Conservation (phyloP, 345 rosid genomes). For the Gossypium arboreum region DNA sequence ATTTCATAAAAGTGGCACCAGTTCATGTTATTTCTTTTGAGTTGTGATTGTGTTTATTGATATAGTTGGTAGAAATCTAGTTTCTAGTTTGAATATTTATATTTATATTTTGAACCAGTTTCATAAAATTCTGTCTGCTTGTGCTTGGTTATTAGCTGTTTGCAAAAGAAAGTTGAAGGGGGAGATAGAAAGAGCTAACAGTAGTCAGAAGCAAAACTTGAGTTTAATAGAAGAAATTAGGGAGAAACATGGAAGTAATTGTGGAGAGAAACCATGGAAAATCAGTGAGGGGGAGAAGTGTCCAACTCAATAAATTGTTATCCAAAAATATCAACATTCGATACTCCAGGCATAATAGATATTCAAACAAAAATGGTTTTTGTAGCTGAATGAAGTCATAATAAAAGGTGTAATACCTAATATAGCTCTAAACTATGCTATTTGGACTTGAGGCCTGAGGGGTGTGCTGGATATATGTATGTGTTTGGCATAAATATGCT, state of each 20-base stretch:
- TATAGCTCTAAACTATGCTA: not conserved
- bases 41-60: not conserved
- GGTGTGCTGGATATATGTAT: not conserved
- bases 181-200: not conserved
- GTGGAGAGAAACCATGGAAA: not conserved
- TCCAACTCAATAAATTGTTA: not conserved
- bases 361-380: not conserved
- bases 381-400: not conserved
- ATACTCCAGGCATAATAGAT: not conserved
- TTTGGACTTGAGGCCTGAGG: not conserved
- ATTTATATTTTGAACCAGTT: not conserved
- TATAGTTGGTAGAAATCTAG: not conserved
- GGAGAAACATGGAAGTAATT: not conserved
- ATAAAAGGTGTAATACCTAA: not conserved
- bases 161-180: not conserved
- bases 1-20: not conserved
- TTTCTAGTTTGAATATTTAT: not conserved
- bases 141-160: not conserved
- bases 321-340: not conserved
- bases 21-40: not conserved
- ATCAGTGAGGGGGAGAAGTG: not conserved
- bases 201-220: not conserved
- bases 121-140: not conserved
- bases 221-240: not conserved
- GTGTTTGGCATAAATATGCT: not conserved